Evolutionary conservation across 306 rosid genomes (phyloP).

Genomic region (Malus sylvestris): DNA sequence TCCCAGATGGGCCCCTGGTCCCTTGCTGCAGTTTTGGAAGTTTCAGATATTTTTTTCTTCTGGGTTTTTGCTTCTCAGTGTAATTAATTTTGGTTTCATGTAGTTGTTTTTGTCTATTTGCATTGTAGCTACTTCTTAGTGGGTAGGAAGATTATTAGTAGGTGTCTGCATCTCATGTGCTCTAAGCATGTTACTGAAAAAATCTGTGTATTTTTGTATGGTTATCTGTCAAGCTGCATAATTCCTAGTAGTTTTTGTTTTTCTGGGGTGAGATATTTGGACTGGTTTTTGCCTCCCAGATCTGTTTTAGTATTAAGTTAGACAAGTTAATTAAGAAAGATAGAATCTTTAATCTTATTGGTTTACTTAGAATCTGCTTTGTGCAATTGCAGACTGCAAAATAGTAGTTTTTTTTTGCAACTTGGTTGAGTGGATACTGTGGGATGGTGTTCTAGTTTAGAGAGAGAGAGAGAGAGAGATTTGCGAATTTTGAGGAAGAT

Average conservation of each 20-base stretch:
- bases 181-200: not conserved
- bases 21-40: conserved; percentile 17
- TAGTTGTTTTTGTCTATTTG: not conserved
- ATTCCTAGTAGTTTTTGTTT: not conserved
- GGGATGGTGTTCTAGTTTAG: not conserved
- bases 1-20: conserved; percentile 32
- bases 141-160: not conserved
- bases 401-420: not conserved
- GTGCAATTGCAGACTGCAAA: not conserved
- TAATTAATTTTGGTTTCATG: conserved; percentile 10
- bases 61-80: conserved; percentile 8
- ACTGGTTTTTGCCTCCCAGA: not conserved
- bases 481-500: conserved; percentile 21
- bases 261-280: conserved; percentile 17
- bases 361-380: not conserved
- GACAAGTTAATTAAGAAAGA: not conserved
- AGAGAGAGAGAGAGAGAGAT: not conserved
- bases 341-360: conserved; percentile 22
- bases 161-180: not conserved
- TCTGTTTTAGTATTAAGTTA: conserved; percentile 1
- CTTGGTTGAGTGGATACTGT: not conserved
- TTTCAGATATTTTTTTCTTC: conserved; percentile 10
- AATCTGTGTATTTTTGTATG: not conserved
- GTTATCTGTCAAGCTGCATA: not conserved
- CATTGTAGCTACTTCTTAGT: not conserved